Percentiles rank a stretch among this genome's conserved stretches.
phyloP scores from a whole-genome alignment of 73 alveolate species.

The Paramecium octaurelia region DNA sequence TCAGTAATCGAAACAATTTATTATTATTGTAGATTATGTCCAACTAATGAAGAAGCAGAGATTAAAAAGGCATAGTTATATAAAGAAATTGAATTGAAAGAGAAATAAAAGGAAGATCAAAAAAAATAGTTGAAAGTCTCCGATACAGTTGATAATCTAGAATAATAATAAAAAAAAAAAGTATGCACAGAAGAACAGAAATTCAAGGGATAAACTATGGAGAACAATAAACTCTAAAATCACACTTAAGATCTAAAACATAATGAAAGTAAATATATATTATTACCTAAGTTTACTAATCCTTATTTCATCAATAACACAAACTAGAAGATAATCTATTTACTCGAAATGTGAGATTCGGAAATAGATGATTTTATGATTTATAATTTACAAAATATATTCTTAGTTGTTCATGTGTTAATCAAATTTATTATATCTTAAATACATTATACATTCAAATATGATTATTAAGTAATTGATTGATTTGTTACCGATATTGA shows the following conservation, averaged over 20 bases:
- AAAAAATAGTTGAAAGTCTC: background rate
- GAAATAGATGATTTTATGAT: conserved; percentile 49
- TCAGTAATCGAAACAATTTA: background rate
- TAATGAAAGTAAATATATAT: background rate
- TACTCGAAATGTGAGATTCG: conserved; percentile 59
- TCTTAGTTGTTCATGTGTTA: background rate
- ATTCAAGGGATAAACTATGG: background rate
- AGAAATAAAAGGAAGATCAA: background rate
- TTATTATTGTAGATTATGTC: background rate
- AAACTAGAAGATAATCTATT: conserved; percentile 53
- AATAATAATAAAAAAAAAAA: background rate
- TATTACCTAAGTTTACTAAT: background rate
- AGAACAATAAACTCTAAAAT: background rate
- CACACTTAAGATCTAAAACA: background rate
- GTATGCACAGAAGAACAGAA: background rate
- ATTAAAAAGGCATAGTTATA: conserved; percentile 4
- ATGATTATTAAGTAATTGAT: background rate
- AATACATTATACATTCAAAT: background rate
- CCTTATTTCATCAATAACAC: conserved; percentile 40
- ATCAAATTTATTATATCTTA: background rate
- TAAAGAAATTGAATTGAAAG: conserved; percentile 1
- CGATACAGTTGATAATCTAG: background rate
- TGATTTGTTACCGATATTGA: background rate
- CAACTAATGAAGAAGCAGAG: conserved; percentile 60
- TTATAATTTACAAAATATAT: conserved; percentile 67